Evolutionary conservation across 139 green algal genomes (phyloP), one percentile per base, ranked within the genome.

Genomic region (Micractinium conductrix): DNA sequence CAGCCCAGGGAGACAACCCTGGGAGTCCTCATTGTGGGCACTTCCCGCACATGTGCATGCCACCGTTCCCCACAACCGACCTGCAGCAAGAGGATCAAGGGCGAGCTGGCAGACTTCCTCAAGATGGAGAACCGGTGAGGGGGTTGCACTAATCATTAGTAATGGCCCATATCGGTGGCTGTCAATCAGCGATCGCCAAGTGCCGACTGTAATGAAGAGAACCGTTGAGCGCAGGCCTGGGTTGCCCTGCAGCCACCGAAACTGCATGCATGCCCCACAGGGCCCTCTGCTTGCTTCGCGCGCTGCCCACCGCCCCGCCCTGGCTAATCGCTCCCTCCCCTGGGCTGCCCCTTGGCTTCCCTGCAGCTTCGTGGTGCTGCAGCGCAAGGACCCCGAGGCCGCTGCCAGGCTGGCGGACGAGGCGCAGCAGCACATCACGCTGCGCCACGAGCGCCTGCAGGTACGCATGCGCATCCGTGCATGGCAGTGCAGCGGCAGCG

Each of bases 71-170:
- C n/a, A n/a, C n/a, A n/a, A n/a, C n/a, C n/a, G n/a, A n/a, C n/a
- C n/a, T n/a, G n/a, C n/a, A n/a, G 44, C 73, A 93, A 93, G 90
- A 85, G 81, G 75, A 48, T 93, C 60, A 93, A 91, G 87, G 85
- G 84, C 30, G 81, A 87, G 33, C 73, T 93, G 72, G 88, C 90
- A 74, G 71, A 88, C 24, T 87, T 91, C 43, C 65, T 93, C 33
- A 48, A 67, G 30, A 74, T 79, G 37, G 90, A 93, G 81, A 93
- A 92, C 88, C 58, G 89, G 69, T 89, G 81, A 5, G 72, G 55
- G 21, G 8, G 42, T 38, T 6, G 43, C 43, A 4, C 30, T 67
- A n/a, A 48, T 10, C 10, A 5, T n/a, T n/a, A n/a, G n/a, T n/a
- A n/a, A n/a, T n/a, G n/a, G n/a, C n/a, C n/a, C n/a, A n/a, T n/a